Base-by-base conservation (phyloP, 2,329 filamentous ascomycete species). In the Botrytis hyacinthi region DNA sequence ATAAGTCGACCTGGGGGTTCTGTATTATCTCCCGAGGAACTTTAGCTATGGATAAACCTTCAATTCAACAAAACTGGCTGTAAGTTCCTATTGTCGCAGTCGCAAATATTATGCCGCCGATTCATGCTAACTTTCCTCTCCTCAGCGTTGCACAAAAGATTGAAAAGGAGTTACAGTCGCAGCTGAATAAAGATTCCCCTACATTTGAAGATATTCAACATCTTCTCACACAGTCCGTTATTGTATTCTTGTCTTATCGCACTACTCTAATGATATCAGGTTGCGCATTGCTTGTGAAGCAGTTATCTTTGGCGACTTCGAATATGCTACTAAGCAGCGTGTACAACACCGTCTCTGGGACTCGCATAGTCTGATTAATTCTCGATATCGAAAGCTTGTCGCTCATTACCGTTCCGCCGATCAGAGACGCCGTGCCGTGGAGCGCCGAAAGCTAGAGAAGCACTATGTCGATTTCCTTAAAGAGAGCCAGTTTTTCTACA, bases 401-500 rank as follows among this genome's bases (percentile, higher is more conserved):
- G 85, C 86, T 77, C 87, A 86, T 77, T 84, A 89, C 66, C 84
- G 85, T 75, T 82, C 84, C 68, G 82, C 84, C 14, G 79, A 81
- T 60, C 78, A 80, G 65, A 81, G 77, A 74, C 85, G 85, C 72
- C 85, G 88, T 74, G 85, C 85, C 8, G 89, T 92, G 20, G 86
- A 89, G 82, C 90, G 89, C 79, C 90, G 95, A 76, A 96, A 94
- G 82, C 85, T 95, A 69, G 91, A 93, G 81, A 95, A 93, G 83
- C 87, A 91, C 76, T 98, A 97, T 82, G 86, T 91, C 73, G 89
- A 90, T 77, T 98, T 97, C 81, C 89, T 98, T 78, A 97, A 95
- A 83, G 91, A 91, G 65, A 92, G 94, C 77, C 93, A 96, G 82
- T 90, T 90, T 79, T 98, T 97, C 82, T 98, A 98, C 85, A 90